Evolutionary conservation across 1,284 basidiomycete genomes (phyloP).

Genomic region (Trichosporon asahii): DNA sequence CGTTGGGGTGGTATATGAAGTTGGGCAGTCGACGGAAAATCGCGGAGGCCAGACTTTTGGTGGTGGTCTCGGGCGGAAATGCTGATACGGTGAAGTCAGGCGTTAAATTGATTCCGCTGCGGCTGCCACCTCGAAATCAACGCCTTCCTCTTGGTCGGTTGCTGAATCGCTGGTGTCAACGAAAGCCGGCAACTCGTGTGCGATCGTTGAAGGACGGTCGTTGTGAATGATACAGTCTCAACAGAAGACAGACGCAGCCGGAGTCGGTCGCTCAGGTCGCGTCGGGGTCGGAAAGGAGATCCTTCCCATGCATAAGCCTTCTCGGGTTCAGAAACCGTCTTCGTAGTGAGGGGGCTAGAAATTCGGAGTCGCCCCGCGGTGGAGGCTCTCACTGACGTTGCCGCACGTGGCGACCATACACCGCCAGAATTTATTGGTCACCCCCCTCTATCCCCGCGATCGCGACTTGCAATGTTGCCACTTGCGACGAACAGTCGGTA

Average conservation of each 20-base stretch:
- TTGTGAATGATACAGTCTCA: background rate
- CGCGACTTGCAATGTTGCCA: conserved; percentile 10
- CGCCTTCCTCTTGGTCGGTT: background rate
- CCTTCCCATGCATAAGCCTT: background rate
- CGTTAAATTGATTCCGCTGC: background rate
- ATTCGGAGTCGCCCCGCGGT: background rate
- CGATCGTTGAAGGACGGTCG: background rate
- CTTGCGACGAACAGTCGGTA: background rate
- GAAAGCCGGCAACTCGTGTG: background rate
- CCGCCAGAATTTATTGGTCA: background rate
- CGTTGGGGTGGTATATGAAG: background rate
- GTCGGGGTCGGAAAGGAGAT: background rate
- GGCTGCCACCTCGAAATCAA: background rate
- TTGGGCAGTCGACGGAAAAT: conserved; percentile 15
- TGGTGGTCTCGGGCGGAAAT: background rate
- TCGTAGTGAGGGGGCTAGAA: conserved; percentile 5
- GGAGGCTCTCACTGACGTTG: background rate
- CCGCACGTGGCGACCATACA: background rate
- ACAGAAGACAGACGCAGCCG: background rate
- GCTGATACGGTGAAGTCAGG: background rate
- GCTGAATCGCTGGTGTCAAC: background rate
- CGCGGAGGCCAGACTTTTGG: conserved; percentile 12
- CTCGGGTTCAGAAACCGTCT: background rate
- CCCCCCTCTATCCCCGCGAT: background rate
- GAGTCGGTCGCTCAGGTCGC: background rate